These are phyloP conservation scores for Oligophagozyma castellii DNA, from an alignment of 1,139 yeast genomes.

Conservation along the genomic window DNA sequence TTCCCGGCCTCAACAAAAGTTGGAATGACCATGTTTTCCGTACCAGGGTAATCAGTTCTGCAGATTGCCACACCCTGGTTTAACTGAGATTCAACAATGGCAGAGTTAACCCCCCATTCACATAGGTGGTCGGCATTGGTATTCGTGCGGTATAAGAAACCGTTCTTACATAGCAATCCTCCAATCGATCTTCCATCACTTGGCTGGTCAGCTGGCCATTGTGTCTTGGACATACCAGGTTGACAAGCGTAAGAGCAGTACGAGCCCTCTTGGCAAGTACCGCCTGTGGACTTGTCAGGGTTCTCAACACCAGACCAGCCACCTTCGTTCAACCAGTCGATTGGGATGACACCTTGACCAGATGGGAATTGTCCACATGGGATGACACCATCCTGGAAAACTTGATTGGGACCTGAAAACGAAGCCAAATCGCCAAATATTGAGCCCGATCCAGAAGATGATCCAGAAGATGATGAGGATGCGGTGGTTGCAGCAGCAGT, in stretches of 20 bases:
- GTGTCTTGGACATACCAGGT: conserved; percentile 81
- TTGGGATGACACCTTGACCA: conserved; percentile 58
- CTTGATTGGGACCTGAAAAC: conserved; percentile 36
- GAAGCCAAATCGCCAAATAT: conserved; percentile 41
- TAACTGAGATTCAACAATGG: conserved; percentile 43
- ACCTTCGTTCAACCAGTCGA: conserved; percentile 45
- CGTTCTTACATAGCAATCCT: conserved; percentile 56
- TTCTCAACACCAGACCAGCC: conserved; percentile 62
- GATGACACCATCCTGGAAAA: conserved; percentile 48
- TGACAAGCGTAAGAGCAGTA: conserved; percentile 79
- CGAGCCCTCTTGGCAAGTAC: conserved; percentile 54
- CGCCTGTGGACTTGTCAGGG: conserved; percentile 46
- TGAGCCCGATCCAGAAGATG: conserved; percentile 24
- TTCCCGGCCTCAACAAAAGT: conserved; percentile 50
- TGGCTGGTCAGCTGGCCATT: conserved; percentile 67
- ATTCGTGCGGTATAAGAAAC: conserved; percentile 55
- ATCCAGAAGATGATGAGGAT: conserved; percentile 22
- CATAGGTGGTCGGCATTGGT: conserved; percentile 43
- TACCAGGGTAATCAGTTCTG: conserved; percentile 79
- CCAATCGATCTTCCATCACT: conserved; percentile 62
- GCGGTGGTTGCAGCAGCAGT: conserved; percentile 20
- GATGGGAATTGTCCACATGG: conserved; percentile 47
- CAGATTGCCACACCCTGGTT: conserved; percentile 51
- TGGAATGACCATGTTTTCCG: conserved; percentile 76
- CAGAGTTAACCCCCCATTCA: conserved; percentile 58